Evolutionary conservation across 176 grass and related monocot genomes (phyloP), one percentile per base, ranked within the genome.

Genomic region (Chrysopogon serrulatus): DNA sequence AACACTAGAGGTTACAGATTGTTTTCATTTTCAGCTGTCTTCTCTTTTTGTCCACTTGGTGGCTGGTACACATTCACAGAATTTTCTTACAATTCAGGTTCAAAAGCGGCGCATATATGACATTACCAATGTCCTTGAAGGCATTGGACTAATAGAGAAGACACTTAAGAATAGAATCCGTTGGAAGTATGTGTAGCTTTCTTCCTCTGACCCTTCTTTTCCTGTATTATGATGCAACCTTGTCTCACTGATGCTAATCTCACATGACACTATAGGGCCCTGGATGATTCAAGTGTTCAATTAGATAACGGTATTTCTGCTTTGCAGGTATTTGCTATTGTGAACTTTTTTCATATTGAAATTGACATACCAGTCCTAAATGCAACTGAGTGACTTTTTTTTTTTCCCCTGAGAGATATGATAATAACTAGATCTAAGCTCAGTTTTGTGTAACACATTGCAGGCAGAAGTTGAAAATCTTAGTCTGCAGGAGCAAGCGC

Each of bases 51-150:
- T 61, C 23, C 68, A 67, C 26, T 79, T 53, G 6, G 18, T 54
- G 60, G 15, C 74, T 41, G 3, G 19, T 54, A 35, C 62, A 79
- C 53, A 70, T 41, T 83, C 74, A 57, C 48, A 37, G 15, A 51
- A 60, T 75, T 53, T 74, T 87, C 57, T 68, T 77, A 74, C 74
- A 68, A 72, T 87, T 39, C 60, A 99, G 97, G 97, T 96, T 81
- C 97, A 99, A 92, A 99, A 99, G 82, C 92, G 97, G 62, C 86
- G 97, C 16, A 99, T 99, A 83, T 99, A 99, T 99, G 97, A 99
- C 78, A 99, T 99, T 71, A 99, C 97, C 36, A 99, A 99, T 84
- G 97, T 99, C 28, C 97, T 99, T 36, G 97, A 99, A 99, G 97
- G 93, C 79, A 99, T 99, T 68, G 93, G 97, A 15, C 79, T 99